A percentile compares a stretch with the other conserved stretches of the same genome.
Conservation (phyloP, 768 basidiomycete species). For the Infundibulicybe gibba region DNA sequence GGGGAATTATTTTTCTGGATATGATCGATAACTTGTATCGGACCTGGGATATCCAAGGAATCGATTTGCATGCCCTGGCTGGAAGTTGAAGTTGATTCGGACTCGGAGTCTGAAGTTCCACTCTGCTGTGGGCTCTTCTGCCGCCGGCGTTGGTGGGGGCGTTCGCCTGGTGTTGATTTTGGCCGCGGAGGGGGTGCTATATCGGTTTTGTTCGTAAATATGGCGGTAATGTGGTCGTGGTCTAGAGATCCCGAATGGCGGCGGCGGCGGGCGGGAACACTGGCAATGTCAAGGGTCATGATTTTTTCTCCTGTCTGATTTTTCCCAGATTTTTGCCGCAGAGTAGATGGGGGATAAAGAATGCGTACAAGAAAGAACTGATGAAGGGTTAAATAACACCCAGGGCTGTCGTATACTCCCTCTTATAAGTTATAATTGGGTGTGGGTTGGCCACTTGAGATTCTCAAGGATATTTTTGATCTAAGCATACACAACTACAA, state of each 20-base stretch:
- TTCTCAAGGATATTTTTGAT: no score
- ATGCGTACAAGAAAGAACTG: no score
- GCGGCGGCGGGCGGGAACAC: slow-evolving; percentile 45
- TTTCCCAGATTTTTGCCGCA: no score
- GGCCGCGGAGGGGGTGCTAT: slow-evolving; percentile 61
- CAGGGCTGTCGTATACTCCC: no score
- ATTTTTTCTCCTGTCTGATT: neutral
- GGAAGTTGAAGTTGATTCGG: slow-evolving; percentile 6
- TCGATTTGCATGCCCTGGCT: slow-evolving; percentile 26
- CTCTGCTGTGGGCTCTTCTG: slow-evolving; percentile 38
- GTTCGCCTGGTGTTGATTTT: slow-evolving; percentile 71
- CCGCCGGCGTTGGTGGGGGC: slow-evolving; percentile 44
- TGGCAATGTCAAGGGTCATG: slow-evolving; percentile 14
- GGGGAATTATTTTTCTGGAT: neutral
- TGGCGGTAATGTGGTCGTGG: slow-evolving; percentile 28
- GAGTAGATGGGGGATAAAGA: no score
- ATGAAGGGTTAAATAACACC: no score
- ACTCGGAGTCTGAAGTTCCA: slow-evolving; percentile 28
- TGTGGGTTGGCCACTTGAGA: no score
- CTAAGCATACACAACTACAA: no score
- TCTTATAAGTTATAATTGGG: no score
- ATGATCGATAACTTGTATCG: slow-evolving; percentile 10
- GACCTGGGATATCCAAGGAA: slow-evolving; percentile 16
- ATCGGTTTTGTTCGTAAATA: slow-evolving; percentile 14
- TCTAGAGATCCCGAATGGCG: slow-evolving; percentile 61